Evolutionary conservation across 495 filamentous ascomycete genomes (phyloP), one percentile per base, ranked within the genome.

Genomic region (Clavariopsis aquatica): DNA sequence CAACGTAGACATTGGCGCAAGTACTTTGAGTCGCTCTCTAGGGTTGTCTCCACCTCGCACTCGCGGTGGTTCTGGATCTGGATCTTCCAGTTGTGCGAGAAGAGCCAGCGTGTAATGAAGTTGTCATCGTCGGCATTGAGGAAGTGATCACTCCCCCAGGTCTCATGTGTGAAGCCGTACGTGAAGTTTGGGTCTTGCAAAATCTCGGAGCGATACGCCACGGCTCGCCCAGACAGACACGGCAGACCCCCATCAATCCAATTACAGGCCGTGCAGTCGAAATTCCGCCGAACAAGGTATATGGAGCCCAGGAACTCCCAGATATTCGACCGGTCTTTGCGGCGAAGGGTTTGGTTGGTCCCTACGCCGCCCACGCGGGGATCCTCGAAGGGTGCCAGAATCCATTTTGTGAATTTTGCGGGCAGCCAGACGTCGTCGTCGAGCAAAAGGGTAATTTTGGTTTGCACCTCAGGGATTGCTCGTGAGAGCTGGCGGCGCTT

Each of bases 361-460:
- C 90, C 90, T 57, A 92, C 91, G 15, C 89, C 91, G 47, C 91
- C 91, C 49, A 90, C 88, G 54, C 79, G 76, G 2, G 85, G 79
- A 68, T 92, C 85, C 69, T 94, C 90, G 64, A 96, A 93, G 0
- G 91, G 89, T 0, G 91, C 91, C 60, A 96, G 79, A 49, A 94
- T 87, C 89, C 91, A 96, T 19, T 85, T 84, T 29, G 93, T 81
- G 43, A 93, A 82, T 4, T 84, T 89, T 2, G 76, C 75, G 0
- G 90, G 91, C 89, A 91, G 93, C 65, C 84, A 87, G 54, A 96
- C 91, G 73, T 96, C 91, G 76, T 94, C 91, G 72, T 96, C 91
- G 24, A 89, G 89, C 72, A 96, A 88, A 52, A 96, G 77, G 13
- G 87, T 93, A 66, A 94, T 87, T 13, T 82, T 73, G 0, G 90